Evolutionary conservation across 2,329 filamentous ascomycete species (phyloP), one percentile per base, ranked within the genome.

Genomic region (Ophiostoma triangulosporum): DNA sequence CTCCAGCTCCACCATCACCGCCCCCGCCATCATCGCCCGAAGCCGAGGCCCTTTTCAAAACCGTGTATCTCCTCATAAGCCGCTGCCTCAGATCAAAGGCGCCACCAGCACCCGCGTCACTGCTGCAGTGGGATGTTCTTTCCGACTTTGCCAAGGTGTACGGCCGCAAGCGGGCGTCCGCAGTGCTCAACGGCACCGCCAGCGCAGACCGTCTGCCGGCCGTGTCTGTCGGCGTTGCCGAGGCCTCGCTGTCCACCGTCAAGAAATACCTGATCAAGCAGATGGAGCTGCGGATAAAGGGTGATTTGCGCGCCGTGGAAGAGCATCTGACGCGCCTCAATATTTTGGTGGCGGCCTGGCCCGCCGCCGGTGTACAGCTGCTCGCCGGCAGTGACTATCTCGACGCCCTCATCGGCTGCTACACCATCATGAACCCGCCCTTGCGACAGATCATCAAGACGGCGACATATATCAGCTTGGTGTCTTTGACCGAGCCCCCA

Each of bases 331-430:
- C 73, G 48, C 70, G 70, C 9, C 63, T 88, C n/a, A 85, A 81
- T 55, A 73, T 80, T 50, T 68, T 90, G 4, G 68, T 88, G 5
- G 74, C 80, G 59, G 72, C 71, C 6, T 87, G 82, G 5, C 71
- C 79, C 0, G 70, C 74, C 20, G 70, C 73, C 0, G 77, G 76
- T 20, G 68, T 71, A 1, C 72, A 86, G 60, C 83, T 95, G 61
- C 77, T 95, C 60, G 85, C 85, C 0, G 91, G 91, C 1, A 89
- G 86, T 50, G 91, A 96, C 67, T 91, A 93, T 60, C 68, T 95
- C 20, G 91, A 96, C 64, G 80, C 84, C 0, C 73, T 95, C 12
- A 72, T 80, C 35, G 70, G 70, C 50, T 81, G 81, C 57, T 90
- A 83, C 66, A 74, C 71, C 49, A 75, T 83, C 54, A 81, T 79